These are phyloP conservation scores for Darksidea phi DNA, from an alignment of 495 filamentous ascomycete genomes.

Conservation along the genomic window DNA sequence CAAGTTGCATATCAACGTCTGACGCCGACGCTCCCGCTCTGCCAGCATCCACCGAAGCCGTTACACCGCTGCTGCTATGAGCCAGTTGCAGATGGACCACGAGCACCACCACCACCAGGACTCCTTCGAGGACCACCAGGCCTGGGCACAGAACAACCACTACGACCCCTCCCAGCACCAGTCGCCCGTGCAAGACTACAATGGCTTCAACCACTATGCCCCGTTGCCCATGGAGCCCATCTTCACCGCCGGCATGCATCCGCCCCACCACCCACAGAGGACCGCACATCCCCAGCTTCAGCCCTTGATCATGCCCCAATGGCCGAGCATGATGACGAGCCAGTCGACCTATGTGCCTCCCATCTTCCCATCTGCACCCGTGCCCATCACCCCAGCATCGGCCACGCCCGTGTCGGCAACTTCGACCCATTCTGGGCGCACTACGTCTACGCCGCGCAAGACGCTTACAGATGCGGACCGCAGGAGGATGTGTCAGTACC, in stretches of 20 bases:
- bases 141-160: conserved; percentile 36
- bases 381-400: conserved; percentile 42
- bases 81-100: conserved; percentile 44
- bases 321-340: conserved; percentile 55
- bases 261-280: conserved; percentile 33
- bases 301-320: conserved; percentile 53
- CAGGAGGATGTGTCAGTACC: conserved; percentile 90
- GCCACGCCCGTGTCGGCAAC: conserved; percentile 47
- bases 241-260: conserved; percentile 44
- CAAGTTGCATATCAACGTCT: conserved; percentile 18
- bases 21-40: conserved; percentile 20
- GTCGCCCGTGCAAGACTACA: conserved; percentile 50
- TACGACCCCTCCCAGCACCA: conserved; percentile 43
- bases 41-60: conserved; percentile 34
- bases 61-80: conserved; percentile 36
- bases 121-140: conserved; percentile 38
- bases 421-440: conserved; percentile 44
- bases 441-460: conserved; percentile 67
- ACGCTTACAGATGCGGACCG: conserved; percentile 93
- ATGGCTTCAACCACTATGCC: conserved; percentile 45
- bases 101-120: conserved; percentile 40
- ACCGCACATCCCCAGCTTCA: conserved; percentile 49
- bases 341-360: conserved; percentile 46
- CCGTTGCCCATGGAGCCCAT: conserved; percentile 47
- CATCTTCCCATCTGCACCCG: conserved; percentile 42